These are phyloP conservation scores for Entomortierella beljakovae DNA, from an alignment of 192 early-diverging fungal species.

Conservation along the genomic window DNA sequence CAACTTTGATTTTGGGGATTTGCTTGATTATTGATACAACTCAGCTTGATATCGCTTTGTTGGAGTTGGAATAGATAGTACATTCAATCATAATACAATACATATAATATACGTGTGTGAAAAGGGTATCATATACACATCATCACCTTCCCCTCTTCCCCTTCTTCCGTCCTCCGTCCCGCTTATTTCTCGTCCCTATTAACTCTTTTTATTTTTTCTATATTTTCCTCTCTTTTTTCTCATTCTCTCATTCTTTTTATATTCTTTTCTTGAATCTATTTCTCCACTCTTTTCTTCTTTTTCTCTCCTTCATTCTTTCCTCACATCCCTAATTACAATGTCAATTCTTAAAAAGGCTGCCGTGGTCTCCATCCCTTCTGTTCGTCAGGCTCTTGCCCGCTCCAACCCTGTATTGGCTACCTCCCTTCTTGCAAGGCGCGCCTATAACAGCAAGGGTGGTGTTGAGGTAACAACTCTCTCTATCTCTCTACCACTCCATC, in stretches of 20 bases:
- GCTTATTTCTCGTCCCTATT: not conserved
- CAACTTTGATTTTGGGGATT: too few species aligned
- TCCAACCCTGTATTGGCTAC: slow-evolving; percentile 52
- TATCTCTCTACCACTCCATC: not conserved
- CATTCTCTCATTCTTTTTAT: not conserved
- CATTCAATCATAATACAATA: too few species aligned
- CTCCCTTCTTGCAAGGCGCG: slow-evolving; percentile 38
- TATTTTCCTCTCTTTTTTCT: too few species aligned
- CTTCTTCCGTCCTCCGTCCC: slow-evolving; percentile 4
- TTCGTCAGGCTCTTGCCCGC: slow-evolving; percentile 47
- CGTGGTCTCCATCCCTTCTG: slow-evolving; percentile 52
- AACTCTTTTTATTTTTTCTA: not conserved
- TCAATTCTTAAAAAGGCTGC: slow-evolving; percentile 47
- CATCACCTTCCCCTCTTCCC: not conserved
- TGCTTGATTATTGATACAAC: too few species aligned
- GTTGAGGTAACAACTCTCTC: slow-evolving; percentile 38
- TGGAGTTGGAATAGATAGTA: too few species aligned
- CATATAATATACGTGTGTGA: too few species aligned
- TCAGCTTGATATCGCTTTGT: too few species aligned
- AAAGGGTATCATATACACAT: too few species aligned
- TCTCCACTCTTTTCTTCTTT: too few species aligned
- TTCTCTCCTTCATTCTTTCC: not conserved
- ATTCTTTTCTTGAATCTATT: too few species aligned
- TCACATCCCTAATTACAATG: slow-evolving; percentile 3
- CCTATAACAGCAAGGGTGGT: slow-evolving; percentile 51